Evolutionary conservation across 257 asterid genomes (phyloP).

Genomic region (Solanum appendiculatum): DNA sequence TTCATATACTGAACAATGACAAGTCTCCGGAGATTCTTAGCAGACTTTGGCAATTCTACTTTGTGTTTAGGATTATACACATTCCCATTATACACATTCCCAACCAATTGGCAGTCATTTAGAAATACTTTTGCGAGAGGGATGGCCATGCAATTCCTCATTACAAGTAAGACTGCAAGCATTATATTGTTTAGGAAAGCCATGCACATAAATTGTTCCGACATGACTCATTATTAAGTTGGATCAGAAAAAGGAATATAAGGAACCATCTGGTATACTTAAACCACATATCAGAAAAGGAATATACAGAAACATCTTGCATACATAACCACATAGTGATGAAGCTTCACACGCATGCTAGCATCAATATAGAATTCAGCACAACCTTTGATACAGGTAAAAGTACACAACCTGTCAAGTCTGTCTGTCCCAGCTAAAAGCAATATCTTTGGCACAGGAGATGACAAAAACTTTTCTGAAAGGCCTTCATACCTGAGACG

Average conservation of each 20-base stretch:
- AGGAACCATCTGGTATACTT: neutral
- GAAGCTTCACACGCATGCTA: neutral
- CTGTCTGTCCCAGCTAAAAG: conserved; percentile 98
- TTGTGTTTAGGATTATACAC: neutral
- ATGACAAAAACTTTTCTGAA: conserved; percentile 73
- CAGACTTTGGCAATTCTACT: neutral
- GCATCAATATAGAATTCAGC: neutral
- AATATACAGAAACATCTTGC: neutral
- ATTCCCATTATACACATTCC: neutral
- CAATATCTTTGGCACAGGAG: conserved; percentile 84
- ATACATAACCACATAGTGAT: neutral
- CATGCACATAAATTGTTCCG: neutral
- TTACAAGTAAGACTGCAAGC: neutral
- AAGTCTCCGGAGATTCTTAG: neutral
- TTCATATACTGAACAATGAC: neutral
- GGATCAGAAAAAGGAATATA: neutral
- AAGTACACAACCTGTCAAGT: conserved; percentile 64
- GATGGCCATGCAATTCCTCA: neutral
- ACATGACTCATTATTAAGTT: neutral
- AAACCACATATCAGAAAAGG: neutral
- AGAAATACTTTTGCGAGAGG: neutral
- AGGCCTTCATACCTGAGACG: conserved; percentile 96
- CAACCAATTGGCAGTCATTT: neutral
- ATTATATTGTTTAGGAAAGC: neutral
- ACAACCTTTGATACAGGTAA: neutral